Evolutionary conservation across 2,329 filamentous ascomycete species (phyloP).

Genomic region (Neurospora sp.): DNA sequence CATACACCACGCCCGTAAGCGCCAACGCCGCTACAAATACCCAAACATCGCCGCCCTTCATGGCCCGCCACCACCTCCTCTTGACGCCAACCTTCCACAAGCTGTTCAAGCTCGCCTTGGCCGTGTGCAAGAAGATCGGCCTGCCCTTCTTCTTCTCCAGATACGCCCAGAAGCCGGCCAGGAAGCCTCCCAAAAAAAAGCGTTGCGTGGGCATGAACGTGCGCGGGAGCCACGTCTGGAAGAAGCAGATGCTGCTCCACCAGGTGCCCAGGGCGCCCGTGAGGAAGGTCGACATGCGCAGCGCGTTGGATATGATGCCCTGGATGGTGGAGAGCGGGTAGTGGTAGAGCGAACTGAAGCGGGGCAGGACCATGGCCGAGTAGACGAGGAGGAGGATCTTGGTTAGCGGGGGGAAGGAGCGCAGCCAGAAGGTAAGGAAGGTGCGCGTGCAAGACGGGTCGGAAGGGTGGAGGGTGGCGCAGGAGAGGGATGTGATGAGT

Average conservation of each 20-base stretch:
- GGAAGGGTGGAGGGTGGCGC: slow-evolving; percentile 76
- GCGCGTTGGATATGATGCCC: slow-evolving; percentile 53
- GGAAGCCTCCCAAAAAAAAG: slow-evolving; percentile 80
- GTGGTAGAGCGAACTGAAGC: slow-evolving; percentile 57
- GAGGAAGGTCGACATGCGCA: slow-evolving; percentile 67
- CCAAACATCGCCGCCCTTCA: slow-evolving; percentile 74
- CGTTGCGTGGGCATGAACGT: slow-evolving; percentile 68
- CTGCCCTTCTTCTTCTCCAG: slow-evolving; percentile 57
- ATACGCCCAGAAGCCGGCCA: slow-evolving; percentile 79
- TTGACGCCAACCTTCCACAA: slow-evolving; percentile 93
- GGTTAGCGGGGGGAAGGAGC: slow-evolving; percentile 67
- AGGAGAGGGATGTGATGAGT: slow-evolving; percentile 74
- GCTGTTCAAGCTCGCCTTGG: slow-evolving; percentile 68
- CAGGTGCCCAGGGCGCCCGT: slow-evolving; percentile 76
- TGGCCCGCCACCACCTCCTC: slow-evolving; percentile 74
- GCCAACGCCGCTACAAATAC: slow-evolving; percentile 74
- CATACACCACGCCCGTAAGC: slow-evolving; percentile 67
- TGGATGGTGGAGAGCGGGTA: slow-evolving; percentile 60
- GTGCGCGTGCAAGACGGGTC: slow-evolving; percentile 84
- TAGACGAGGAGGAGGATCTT: slow-evolving; percentile 71
- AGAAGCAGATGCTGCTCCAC: slow-evolving; percentile 85
- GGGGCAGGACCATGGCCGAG: slow-evolving; percentile 58
- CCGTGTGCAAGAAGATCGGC: slow-evolving; percentile 66
- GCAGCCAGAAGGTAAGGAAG: slow-evolving; percentile 78
- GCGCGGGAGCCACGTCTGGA: slow-evolving; percentile 69